Evolutionary conservation across 78 protist species (phyloP).

Genomic region (Dictyostelium brefeldianum): DNA sequence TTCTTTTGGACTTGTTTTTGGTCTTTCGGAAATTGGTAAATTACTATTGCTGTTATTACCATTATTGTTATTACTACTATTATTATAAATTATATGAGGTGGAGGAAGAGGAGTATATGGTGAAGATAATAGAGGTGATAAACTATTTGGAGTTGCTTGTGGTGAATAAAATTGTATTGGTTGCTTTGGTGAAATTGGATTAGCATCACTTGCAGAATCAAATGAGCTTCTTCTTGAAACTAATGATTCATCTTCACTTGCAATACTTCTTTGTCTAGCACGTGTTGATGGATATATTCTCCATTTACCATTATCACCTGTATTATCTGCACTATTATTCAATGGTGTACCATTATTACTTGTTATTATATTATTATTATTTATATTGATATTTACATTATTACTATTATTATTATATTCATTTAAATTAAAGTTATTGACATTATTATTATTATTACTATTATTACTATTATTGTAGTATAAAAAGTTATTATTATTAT

Average conservation of each 20-base stretch:
- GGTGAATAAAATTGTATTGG: background rate
- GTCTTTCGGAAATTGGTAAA: background rate
- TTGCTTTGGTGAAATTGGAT: background rate
- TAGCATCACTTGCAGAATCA: background rate
- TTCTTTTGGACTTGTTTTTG: background rate
- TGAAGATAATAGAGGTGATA: background rate
- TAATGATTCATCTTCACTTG: background rate
- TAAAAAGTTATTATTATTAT: background rate
- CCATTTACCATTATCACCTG: background rate
- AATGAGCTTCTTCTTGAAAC: background rate
- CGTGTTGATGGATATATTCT: background rate
- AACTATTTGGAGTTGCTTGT: background rate
- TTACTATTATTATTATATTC: slow-evolving; percentile 6
- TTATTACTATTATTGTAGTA: background rate
- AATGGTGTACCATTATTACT: background rate
- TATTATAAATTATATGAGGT: background rate
- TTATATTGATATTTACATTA: slow-evolving; percentile 13
- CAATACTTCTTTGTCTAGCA: background rate
- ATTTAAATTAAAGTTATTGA: background rate
- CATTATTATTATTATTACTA: background rate
- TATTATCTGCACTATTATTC: background rate
- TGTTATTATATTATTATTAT: slow-evolving; percentile 5
- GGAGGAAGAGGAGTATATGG: background rate
- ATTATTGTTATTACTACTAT: background rate
- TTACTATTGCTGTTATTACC: background rate